Conservation (phyloP, 768 basidiomycete species). For the Trametopsis cervina region DNA sequence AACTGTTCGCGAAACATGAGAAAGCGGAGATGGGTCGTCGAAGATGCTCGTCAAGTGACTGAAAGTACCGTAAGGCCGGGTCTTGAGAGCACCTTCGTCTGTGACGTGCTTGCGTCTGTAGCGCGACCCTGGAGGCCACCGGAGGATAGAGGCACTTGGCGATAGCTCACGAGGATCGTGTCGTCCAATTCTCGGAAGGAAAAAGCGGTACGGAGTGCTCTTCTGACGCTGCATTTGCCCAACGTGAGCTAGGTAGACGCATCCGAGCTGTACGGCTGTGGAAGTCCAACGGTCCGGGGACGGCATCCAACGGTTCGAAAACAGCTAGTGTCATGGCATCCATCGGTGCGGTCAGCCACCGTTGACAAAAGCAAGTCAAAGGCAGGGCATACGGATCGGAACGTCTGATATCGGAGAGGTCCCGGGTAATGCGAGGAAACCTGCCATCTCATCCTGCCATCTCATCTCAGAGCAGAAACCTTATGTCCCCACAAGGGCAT, state of each 20-base stretch:
- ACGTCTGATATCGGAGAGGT: conserved; percentile 4
- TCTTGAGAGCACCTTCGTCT: background rate
- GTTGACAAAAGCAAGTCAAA: conserved; percentile 2
- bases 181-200: conserved; percentile 13
- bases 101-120: background rate
- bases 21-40: conserved; percentile 4
- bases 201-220: conserved; percentile 3
- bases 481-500: too few relatives aligned
- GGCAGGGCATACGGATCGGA: conserved; percentile 1
- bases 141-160: conserved; percentile 7
- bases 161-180: conserved; percentile 10
- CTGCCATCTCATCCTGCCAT: conserved; percentile 1
- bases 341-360: conserved; percentile 1
- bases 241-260: background rate
- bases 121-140: conserved; percentile 4
- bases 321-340: conserved; percentile 1
- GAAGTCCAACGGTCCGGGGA: conserved; percentile 9
- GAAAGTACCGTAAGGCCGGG: conserved; percentile 3
- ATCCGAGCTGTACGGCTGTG: background rate
- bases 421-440: background rate
- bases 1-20: background rate
- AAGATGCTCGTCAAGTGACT: conserved; percentile 5
- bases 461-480: background rate
- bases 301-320: conserved; percentile 4
- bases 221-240: conserved; percentile 6